Conservation (phyloP, 225 moss, liverwort and hornwort genomes). For the Lunularia cruciata region DNA sequence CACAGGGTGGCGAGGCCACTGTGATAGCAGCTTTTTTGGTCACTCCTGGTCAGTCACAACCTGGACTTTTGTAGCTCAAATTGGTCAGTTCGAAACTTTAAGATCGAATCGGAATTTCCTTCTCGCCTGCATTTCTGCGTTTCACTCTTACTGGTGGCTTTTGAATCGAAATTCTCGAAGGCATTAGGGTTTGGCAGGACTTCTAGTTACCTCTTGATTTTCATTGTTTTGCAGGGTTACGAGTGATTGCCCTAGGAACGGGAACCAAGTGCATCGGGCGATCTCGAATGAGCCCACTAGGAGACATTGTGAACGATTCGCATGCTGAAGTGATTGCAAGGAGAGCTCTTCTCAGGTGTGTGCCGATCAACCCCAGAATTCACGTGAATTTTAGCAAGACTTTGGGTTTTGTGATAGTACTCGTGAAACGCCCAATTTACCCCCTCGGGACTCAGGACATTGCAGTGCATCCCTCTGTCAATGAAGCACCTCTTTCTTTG, state of each 20-base stretch:
- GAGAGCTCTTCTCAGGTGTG: conserved; percentile 73
- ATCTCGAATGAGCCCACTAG: conserved; percentile 67
- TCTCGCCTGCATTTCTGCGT: background rate
- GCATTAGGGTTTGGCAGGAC: background rate
- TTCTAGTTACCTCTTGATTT: background rate
- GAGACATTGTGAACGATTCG: conserved; percentile 82
- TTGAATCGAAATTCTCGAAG: too few species aligned
- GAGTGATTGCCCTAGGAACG: conserved; percentile 74
- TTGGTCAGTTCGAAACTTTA: background rate
- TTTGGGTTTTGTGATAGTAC: too few species aligned
- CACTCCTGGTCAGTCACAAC: conserved; percentile 18
- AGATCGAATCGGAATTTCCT: too few species aligned
- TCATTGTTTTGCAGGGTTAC: conserved; percentile 18
- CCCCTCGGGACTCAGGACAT: too few species aligned
- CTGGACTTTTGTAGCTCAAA: background rate
- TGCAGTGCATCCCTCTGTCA: too few species aligned
- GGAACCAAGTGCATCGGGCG: conserved; percentile 92
- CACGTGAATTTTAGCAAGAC: too few species aligned
- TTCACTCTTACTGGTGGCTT: background rate
- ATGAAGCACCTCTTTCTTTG: too few species aligned
- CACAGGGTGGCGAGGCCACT: conserved; percentile 84
- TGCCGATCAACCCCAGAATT: too few species aligned
- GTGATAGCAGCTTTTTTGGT: conserved; percentile 88
- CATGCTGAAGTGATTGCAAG: conserved; percentile 93
- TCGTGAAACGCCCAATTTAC: too few species aligned